Percentiles rank a stretch among this genome's conserved stretches.
Conservation (phyloP, 2,329 filamentous ascomycete species). For the Fusarium neocosmosporiellum region DNA sequence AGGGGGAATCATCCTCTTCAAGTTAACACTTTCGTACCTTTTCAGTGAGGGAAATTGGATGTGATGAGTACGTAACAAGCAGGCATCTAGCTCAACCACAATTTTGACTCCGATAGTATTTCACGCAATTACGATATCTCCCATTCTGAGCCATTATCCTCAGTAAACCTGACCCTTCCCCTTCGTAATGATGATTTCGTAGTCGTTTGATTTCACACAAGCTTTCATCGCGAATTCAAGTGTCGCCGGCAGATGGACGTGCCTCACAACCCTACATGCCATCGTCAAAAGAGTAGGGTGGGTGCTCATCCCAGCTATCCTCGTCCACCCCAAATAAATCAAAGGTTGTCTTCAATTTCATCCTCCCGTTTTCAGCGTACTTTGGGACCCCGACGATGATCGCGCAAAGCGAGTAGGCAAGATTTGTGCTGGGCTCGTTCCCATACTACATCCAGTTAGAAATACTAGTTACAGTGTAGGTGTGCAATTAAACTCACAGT, state of each 20-base stretch:
- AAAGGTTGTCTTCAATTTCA: neutral
- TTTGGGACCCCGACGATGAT: constrained; percentile 5
- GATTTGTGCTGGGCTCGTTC: neutral
- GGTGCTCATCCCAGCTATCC: neutral
- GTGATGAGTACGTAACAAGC: too few species aligned
- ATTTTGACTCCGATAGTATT: too few species aligned
- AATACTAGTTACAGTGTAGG: neutral
- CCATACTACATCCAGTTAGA: neutral
- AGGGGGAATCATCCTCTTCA: too few species aligned
- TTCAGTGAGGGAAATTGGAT: too few species aligned
- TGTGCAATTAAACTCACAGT: neutral
- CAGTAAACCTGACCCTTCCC: neutral
- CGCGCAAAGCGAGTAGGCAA: constrained; percentile 1
- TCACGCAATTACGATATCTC: too few species aligned
- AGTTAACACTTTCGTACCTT: too few species aligned
- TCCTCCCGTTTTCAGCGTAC: neutral
- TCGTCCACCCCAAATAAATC: neutral
- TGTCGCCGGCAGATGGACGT: neutral
- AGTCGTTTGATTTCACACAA: neutral
- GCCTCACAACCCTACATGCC: neutral
- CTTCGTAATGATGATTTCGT: neutral
- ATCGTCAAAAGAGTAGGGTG: neutral
- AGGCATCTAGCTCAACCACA: too few species aligned
- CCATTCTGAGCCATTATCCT: neutral
- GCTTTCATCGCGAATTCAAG: too few species aligned